phyloP scores from a whole-genome alignment of 202 grass and related monocot species.

The Setaria viridis region DNA sequence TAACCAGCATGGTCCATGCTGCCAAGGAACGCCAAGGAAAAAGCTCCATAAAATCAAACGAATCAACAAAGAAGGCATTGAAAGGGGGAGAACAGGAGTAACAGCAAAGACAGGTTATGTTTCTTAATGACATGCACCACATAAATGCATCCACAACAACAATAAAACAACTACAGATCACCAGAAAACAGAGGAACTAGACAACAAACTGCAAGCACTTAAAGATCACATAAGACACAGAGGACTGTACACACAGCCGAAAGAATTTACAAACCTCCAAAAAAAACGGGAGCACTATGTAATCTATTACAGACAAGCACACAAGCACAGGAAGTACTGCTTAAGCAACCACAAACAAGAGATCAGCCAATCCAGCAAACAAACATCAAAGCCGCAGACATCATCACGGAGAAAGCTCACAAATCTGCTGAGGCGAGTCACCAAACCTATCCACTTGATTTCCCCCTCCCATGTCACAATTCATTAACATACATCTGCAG shows the following conservation, averaged over 20 bases:
- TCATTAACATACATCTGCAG: constrained; percentile 8
- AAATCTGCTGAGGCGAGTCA: neutral
- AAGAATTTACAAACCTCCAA: neutral
- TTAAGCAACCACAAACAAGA: neutral
- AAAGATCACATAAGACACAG: neutral
- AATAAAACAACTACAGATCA: neutral
- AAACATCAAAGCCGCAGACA: neutral
- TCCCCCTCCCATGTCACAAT: constrained; percentile 1
- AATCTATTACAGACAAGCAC: neutral
- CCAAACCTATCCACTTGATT: neutral
- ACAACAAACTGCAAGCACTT: neutral
- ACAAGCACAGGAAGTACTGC: neutral
- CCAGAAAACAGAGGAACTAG: neutral
- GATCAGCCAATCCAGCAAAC: neutral
- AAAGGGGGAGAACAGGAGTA: neutral
- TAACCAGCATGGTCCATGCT: neutral
- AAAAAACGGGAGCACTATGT: neutral
- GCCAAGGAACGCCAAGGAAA: neutral
- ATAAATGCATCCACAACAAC: neutral
- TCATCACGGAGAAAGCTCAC: neutral
- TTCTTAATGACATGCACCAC: neutral
- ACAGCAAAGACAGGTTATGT: neutral
- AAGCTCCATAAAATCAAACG: neutral
- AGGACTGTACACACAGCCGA: neutral
- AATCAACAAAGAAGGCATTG: neutral